phyloP scores from a whole-genome alignment of 2,329 filamentous ascomycete genomes.

The Colletotrichum zoysiae region DNA sequence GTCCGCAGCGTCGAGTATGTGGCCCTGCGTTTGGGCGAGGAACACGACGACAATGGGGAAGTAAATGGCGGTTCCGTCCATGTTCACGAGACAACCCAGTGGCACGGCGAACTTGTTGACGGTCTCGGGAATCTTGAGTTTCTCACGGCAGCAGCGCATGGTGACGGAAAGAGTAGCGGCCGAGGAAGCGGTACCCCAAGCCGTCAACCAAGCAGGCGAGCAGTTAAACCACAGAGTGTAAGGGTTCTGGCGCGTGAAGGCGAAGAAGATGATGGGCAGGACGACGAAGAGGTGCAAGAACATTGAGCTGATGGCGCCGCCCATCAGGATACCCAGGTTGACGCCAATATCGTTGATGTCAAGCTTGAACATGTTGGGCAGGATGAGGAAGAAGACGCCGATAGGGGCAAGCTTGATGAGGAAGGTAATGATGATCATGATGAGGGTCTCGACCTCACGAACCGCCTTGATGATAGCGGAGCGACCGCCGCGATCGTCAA shows the following conservation, averaged over 20 bases:
- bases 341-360: constrained; percentile 60
- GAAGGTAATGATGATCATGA: constrained; percentile 60
- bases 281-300: constrained; percentile 60
- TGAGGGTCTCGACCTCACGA: constrained; percentile 62
- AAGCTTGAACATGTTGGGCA: constrained; percentile 64
- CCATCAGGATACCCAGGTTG: constrained; percentile 65
- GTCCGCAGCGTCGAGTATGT: constrained; percentile 55
- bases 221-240: constrained; percentile 62
- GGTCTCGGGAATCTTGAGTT: constrained; percentile 55
- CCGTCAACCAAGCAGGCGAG: constrained; percentile 65
- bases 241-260: constrained; percentile 59
- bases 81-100: constrained; percentile 63
- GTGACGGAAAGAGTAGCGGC: constrained; percentile 66
- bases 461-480: constrained; percentile 57
- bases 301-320: constrained; percentile 60
- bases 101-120: constrained; percentile 61
- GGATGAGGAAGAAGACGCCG: constrained; percentile 66
- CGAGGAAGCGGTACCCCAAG: constrained; percentile 66
- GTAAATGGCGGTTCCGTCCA: constrained; percentile 68
- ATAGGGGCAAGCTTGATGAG: constrained; percentile 63
- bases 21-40: constrained; percentile 63
- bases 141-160: constrained; percentile 55
- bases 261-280: constrained; percentile 58
- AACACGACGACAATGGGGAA: constrained; percentile 67
- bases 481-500: constrained; percentile 53